Evolutionary conservation across 805 yeast species (phyloP), one percentile per base, ranked within the genome.

Genomic region (Cyberlindnera xishuangbannaensis): DNA sequence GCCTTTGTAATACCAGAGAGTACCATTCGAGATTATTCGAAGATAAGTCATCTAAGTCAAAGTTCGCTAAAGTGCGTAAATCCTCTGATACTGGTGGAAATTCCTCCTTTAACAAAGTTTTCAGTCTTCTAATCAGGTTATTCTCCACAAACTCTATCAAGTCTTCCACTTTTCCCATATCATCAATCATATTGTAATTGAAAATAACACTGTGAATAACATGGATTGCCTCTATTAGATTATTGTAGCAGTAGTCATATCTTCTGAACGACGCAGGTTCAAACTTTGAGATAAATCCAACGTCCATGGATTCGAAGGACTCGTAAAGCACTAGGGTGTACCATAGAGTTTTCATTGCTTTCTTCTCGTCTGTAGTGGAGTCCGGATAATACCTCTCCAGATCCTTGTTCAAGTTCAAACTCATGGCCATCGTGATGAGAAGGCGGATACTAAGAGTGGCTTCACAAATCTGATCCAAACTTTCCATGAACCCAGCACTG

Each of bases 221-320:
- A 25, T 42, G 46, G n/a, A 39, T 25, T 4, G 37, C 12, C 31
- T 42, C 46, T 8, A 34, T 34, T 26, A 42, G 17, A 16, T 34
- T 27, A 18, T 42, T 39, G n/a, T 36, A 39, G 18, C 41, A 42
- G 25, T 34, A 34, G 12, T 39, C 46, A 30, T 34, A 31, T 27
- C 46, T 26, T 23, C 42, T 36, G 32, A 42, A 39, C 10, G 28
- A 26, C 11, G 39, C 35, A 2, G 46, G 43, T 10, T 42, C 46
- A 17, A 42, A 31, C 27, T 42, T 42, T 24, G 46, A 42, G 6
- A 42, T 39, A 30, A 36, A 36, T 11, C 46, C 43, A 21, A 42
- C 18, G 17, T 42, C 46, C 39, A 36, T 39, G 7, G 42, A 38
- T 17, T 38, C 46, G 30, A 39, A 36, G 2, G 33, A 30, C 17